Percentiles rank a stretch among this genome's conserved stretches.
phyloP scores from a whole-genome alignment of 768 basidiomycete species.

The Mycena haematopus region DNA sequence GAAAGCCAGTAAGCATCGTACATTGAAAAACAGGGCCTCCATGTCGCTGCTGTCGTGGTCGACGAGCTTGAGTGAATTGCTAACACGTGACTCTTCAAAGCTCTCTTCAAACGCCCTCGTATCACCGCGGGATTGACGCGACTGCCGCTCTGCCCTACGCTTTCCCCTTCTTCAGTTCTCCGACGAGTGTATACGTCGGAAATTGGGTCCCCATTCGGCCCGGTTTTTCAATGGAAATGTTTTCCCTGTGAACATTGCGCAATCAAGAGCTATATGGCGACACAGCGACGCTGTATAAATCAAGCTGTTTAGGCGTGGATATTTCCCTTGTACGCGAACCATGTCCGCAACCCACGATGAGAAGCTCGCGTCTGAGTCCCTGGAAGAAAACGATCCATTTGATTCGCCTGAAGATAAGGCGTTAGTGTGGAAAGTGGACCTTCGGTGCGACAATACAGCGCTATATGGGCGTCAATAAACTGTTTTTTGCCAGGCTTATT shows the following conservation, averaged over 20 bases:
- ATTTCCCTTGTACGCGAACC: neutral
- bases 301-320: neutral
- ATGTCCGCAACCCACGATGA: conserved; percentile 24
- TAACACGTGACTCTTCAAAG: neutral
- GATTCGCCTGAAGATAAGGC: conserved; percentile 43
- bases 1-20: conserved; percentile 40
- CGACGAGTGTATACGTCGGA: neutral
- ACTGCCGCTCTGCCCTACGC: too few relatives aligned
- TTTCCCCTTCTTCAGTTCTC: too few relatives aligned
- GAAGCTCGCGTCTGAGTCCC: conserved; percentile 24
- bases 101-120: too few relatives aligned
- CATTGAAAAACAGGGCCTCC: conserved; percentile 93
- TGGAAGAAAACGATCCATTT: conserved; percentile 32
- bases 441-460: conserved; percentile 38
- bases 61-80: neutral
- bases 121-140: too few relatives aligned
- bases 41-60: conserved; percentile 45
- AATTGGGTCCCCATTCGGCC: too few relatives aligned
- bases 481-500: conserved; percentile 37
- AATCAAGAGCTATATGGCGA: conserved; percentile 29
- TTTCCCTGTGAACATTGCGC: conserved; percentile 28
- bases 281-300: too few relatives aligned
- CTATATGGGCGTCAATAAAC: neutral
- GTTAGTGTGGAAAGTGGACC: conserved; percentile 48
- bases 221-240: neutral